Evolutionary conservation across 2,329 filamentous ascomycete species (phyloP).

Genomic region (Phaeoacremonium minimum): DNA sequence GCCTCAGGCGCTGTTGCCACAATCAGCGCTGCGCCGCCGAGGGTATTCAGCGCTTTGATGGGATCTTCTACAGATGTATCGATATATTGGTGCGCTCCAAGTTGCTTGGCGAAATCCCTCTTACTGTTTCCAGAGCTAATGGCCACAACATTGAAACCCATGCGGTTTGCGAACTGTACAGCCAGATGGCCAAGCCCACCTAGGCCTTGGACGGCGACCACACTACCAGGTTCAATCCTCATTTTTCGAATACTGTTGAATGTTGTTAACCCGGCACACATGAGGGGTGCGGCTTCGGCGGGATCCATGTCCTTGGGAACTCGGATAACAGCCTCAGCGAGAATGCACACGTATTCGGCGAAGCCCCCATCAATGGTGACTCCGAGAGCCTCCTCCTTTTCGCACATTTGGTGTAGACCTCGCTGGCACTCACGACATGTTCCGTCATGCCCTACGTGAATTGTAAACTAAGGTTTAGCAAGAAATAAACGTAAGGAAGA

Average conservation of each 20-base stretch:
- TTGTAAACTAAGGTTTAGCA: too few species aligned
- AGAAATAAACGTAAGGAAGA: too few species aligned
- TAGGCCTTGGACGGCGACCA: constrained; percentile 62
- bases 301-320: constrained; percentile 49
- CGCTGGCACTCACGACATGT: constrained; percentile 60
- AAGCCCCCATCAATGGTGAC: constrained; percentile 64
- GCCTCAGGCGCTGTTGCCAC: constrained; percentile 60
- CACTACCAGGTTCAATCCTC: constrained; percentile 43
- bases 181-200: constrained; percentile 75
- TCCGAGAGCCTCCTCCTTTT: constrained; percentile 59
- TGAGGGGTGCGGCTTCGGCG: constrained; percentile 51
- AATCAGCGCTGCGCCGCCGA: constrained; percentile 58
- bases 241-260: constrained; percentile 56
- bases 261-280: constrained; percentile 63
- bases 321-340: constrained; percentile 55
- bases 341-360: constrained; percentile 58
- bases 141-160: constrained; percentile 71
- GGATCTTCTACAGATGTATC: constrained; percentile 49
- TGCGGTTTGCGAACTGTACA: constrained; percentile 69
- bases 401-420: constrained; percentile 65
- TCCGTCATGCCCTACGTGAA: constrained; percentile 55
- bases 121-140: constrained; percentile 61
- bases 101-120: constrained; percentile 57
- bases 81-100: constrained; percentile 60
- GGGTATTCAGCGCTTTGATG: constrained; percentile 40